These are phyloP conservation scores for Chaetomium sp. DNA, from an alignment of 2,329 filamentous ascomycete species.

Conservation along the genomic window DNA sequence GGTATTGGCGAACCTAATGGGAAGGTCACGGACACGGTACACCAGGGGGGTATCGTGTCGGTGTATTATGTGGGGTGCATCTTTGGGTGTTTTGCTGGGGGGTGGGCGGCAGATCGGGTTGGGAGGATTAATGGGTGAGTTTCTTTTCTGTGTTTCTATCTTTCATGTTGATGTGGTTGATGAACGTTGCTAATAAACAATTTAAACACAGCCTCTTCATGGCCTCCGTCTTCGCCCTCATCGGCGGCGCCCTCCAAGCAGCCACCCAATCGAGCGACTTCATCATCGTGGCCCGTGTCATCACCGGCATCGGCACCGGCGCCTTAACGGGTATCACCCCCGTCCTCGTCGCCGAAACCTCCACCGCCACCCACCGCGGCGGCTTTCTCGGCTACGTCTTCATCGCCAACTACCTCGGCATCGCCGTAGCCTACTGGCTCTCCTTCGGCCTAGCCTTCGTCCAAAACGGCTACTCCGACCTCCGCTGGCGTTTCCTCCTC, in stretches of 20 bases:
- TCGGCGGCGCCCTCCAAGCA: constrained; percentile 44
- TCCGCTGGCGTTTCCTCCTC: constrained; percentile 32
- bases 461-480: constrained; percentile 25
- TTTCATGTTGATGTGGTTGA: no score
- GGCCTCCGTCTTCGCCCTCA: constrained; percentile 40
- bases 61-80: constrained; percentile 47
- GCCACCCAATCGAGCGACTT: constrained; percentile 39
- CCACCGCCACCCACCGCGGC: constrained; percentile 40
- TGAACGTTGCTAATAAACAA: no score
- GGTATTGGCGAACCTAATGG: constrained; percentile 41
- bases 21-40: constrained; percentile 36
- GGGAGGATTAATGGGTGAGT: constrained; percentile 40
- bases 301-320: constrained; percentile 48
- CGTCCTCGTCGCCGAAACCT: constrained; percentile 43
- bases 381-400: constrained; percentile 43
- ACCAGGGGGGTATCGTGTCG: constrained; percentile 46
- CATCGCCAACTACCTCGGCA: constrained; percentile 47
- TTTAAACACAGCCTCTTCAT: no score
- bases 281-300: constrained; percentile 42
- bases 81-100: constrained; percentile 44
- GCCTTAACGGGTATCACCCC: constrained; percentile 44
- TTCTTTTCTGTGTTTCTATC: neutral
- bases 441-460: constrained; percentile 31
- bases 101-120: constrained; percentile 44
- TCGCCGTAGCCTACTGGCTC: constrained; percentile 37